Evolutionary conservation across 202 grass and related monocot genomes (phyloP).

Genomic region (Dendrocalamus latiflorus): DNA sequence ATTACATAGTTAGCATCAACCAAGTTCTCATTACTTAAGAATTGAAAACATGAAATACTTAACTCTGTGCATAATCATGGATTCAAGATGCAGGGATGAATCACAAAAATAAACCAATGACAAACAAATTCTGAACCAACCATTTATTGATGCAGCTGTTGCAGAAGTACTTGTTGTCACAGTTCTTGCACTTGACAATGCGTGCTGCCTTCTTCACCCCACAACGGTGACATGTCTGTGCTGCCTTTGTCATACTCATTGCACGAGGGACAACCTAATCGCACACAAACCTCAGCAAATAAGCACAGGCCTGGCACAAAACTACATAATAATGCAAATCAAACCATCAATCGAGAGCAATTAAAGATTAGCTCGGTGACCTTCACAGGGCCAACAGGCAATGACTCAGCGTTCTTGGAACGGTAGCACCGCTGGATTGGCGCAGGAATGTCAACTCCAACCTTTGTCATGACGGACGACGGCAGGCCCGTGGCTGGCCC

Average conservation of each 20-base stretch:
- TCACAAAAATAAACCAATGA: background rate
- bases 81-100: too few relatives aligned
- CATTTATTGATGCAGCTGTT: constrained; percentile 81
- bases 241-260: constrained; percentile 49
- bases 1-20: background rate
- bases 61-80: background rate
- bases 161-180: constrained; percentile 70
- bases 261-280: constrained; percentile 64
- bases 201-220: constrained; percentile 48
- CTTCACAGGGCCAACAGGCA: constrained; percentile 79
- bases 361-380: constrained; percentile 40
- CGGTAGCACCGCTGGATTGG: constrained; percentile 58
- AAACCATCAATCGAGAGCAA: constrained; percentile 19
- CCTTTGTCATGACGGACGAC: constrained; percentile 42
- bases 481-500: background rate
- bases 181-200: constrained; percentile 62
- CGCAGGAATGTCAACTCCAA: constrained; percentile 55
- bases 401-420: constrained; percentile 85
- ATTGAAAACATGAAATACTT: constrained; percentile 9
- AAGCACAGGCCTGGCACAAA: background rate
- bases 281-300: constrained; percentile 8
- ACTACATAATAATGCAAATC: constrained; percentile 16
- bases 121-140: constrained; percentile 26
- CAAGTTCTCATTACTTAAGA: background rate
- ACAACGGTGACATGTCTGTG: constrained; percentile 60